Evolutionary conservation across 2,329 filamentous ascomycete genomes (phyloP).

Genomic region (Beauveria pseudobassiana): DNA sequence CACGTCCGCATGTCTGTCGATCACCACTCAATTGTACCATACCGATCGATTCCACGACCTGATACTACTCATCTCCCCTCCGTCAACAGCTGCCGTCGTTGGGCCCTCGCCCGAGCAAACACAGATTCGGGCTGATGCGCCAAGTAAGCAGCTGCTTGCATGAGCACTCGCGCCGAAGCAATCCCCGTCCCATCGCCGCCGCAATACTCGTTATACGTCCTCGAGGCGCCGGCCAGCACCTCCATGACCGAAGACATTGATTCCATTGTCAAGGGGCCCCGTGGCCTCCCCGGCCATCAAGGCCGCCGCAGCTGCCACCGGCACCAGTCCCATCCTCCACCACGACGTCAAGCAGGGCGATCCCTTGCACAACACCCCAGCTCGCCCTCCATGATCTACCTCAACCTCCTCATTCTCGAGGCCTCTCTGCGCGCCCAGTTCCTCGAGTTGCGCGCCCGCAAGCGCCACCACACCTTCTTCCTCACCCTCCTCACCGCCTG

Average conservation of each 20-base stretch:
- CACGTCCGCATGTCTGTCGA: background rate
- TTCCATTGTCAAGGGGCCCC: constrained; percentile 78
- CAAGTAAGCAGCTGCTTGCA: background rate
- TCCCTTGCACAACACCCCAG: constrained; percentile 74
- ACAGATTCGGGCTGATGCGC: background rate
- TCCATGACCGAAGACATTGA: constrained; percentile 64
- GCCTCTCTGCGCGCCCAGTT: constrained; percentile 89
- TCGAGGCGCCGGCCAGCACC: background rate
- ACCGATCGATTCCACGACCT: background rate
- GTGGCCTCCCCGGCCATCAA: constrained; percentile 15
- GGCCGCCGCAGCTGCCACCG: constrained; percentile 15
- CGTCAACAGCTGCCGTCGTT: background rate
- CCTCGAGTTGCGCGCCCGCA: constrained; percentile 77
- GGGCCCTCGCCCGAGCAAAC: background rate
- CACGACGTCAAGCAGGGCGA: constrained; percentile 48
- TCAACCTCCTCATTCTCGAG: constrained; percentile 95
- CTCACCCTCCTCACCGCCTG: constrained; percentile 71
- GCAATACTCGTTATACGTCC: background rate
- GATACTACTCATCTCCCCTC: background rate
- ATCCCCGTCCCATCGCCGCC: background rate
- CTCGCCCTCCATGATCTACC: constrained; percentile 91
- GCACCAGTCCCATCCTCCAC: constrained; percentile 37
- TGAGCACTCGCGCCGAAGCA: background rate
- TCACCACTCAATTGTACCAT: background rate
- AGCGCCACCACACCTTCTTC: constrained; percentile 91